These are phyloP conservation scores for Aquanectria penicillioides DNA, from an alignment of 2,329 filamentous ascomycete species.

Conservation along the genomic window DNA sequence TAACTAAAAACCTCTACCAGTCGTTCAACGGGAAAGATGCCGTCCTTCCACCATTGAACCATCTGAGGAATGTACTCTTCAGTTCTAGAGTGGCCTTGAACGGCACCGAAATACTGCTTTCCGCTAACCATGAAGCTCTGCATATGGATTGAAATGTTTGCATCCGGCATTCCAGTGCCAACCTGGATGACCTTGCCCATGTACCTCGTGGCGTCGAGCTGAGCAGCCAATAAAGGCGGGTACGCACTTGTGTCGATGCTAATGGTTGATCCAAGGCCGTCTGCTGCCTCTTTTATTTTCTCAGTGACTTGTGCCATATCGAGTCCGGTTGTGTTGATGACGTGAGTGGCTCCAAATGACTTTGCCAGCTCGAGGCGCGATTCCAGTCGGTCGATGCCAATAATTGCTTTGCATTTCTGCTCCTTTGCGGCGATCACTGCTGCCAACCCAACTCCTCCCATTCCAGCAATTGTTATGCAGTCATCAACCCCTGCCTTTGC, in stretches of 20 bases:
- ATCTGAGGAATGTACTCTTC: conserved; percentile 51
- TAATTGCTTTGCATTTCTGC: conserved; percentile 38
- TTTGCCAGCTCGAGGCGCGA: conserved; percentile 42
- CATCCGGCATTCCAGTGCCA: conserved; percentile 56
- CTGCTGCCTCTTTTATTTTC: conserved; percentile 50
- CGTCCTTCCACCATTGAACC: conserved; percentile 46
- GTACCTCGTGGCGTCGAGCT: conserved; percentile 53
- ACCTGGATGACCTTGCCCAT: conserved; percentile 61
- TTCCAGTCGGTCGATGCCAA: conserved; percentile 44
- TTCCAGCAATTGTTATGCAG: conserved; percentile 46
- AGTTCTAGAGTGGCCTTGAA: conserved; percentile 47
- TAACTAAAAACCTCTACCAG: conserved; percentile 46
- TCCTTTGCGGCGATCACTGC: conserved; percentile 47
- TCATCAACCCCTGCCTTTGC: conserved; percentile 37
- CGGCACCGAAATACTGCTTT: conserved; percentile 58
- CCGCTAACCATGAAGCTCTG: conserved; percentile 57
- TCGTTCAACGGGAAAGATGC: conserved; percentile 46
- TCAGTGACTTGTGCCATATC: conserved; percentile 38
- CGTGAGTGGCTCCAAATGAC: conserved; percentile 47
- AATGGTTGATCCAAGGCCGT: conserved; percentile 56
- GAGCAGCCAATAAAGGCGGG: conserved; percentile 51
- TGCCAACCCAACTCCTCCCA: conserved; percentile 48
- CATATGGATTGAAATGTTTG: conserved; percentile 53
- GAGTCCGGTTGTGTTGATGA: conserved; percentile 36
- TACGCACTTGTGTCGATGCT: conserved; percentile 61